Evolutionary conservation across 2,329 filamentous ascomycete genomes (phyloP).

Genomic region (Sporothrix humicola): DNA sequence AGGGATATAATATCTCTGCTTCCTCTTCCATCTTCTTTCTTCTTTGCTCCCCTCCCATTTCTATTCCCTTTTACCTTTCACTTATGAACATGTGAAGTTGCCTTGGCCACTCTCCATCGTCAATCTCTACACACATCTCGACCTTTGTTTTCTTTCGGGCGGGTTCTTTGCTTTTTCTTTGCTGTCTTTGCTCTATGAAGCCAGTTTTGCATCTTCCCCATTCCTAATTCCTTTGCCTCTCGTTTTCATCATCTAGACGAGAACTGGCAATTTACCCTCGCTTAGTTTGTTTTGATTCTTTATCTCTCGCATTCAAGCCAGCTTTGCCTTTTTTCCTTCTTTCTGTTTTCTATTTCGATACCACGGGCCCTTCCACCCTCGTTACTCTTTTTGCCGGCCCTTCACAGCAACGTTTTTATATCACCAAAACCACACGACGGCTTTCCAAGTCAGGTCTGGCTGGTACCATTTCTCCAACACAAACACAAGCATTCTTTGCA

Average conservation of each 20-base stretch:
- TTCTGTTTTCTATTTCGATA: neutral
- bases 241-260: neutral
- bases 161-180: neutral
- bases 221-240: neutral
- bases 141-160: conserved; percentile 25
- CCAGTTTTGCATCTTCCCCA: conserved; percentile 8
- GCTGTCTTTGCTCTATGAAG: conserved; percentile 17
- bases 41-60: neutral
- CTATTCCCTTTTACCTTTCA: neutral
- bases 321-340: neutral
- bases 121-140: neutral
- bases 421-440: conserved; percentile 22
- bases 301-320: neutral
- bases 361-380: neutral
- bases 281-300: neutral
- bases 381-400: neutral
- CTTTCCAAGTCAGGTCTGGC: conserved; percentile 36
- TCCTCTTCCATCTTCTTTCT: conserved; percentile 18
- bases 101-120: neutral
- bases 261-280: conserved; percentile 17
- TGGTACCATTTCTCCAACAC: conserved; percentile 26
- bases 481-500: neutral
- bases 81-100: conserved; percentile 1
- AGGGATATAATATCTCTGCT: conserved; percentile 27
- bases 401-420: neutral